A percentile compares a stretch with the other conserved stretches of the same genome.
phyloP scores from a whole-genome alignment of 2,329 filamentous ascomycete genomes.

The Aspergillus tamarii region DNA sequence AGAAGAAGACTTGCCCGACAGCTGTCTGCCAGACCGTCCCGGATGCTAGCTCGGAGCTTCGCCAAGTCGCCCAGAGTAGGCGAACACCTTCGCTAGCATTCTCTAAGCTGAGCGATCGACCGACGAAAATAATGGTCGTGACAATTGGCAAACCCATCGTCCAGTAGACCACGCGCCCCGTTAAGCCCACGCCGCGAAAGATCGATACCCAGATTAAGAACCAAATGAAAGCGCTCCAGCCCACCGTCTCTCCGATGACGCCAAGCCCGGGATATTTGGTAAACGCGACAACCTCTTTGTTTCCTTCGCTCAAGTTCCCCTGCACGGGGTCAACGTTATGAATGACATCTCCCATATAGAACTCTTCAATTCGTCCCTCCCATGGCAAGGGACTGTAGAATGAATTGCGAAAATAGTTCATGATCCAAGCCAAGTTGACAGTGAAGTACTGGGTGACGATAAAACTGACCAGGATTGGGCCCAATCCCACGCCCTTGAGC shows the following conservation, averaged over 20 bases:
- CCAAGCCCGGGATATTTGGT: slow-evolving; percentile 51
- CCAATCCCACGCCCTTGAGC: slow-evolving; percentile 58
- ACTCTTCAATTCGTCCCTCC: slow-evolving; percentile 55
- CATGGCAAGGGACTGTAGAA: slow-evolving; percentile 61
- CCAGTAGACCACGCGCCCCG: slow-evolving; percentile 63
- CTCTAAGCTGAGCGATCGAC: slow-evolving; percentile 56
- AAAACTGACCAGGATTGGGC: slow-evolving; percentile 56
- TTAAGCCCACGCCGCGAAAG: slow-evolving; percentile 61
- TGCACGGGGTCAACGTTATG: slow-evolving; percentile 49
- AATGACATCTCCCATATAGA: slow-evolving; percentile 56
- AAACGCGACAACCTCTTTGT: slow-evolving; percentile 47
- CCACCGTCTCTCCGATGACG: slow-evolving; percentile 60
- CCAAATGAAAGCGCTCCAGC: slow-evolving; percentile 63
- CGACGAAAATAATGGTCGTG: slow-evolving; percentile 60
- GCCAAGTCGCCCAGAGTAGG: slow-evolving; percentile 54
- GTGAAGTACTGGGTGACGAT: slow-evolving; percentile 62
- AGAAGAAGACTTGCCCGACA: slow-evolving; percentile 63
- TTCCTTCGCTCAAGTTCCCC: slow-evolving; percentile 44
- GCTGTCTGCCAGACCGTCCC: slow-evolving; percentile 64
- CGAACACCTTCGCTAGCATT: slow-evolving; percentile 58
- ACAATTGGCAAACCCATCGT: slow-evolving; percentile 65
- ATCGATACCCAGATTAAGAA: slow-evolving; percentile 64
- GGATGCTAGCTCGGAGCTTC: slow-evolving; percentile 53
- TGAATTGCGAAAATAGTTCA: slow-evolving; percentile 61
- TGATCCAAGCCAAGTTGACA: slow-evolving; percentile 62